phyloP scores from a whole-genome alignment of 2,329 filamentous ascomycete genomes.

The Cladophialophora immunda region DNA sequence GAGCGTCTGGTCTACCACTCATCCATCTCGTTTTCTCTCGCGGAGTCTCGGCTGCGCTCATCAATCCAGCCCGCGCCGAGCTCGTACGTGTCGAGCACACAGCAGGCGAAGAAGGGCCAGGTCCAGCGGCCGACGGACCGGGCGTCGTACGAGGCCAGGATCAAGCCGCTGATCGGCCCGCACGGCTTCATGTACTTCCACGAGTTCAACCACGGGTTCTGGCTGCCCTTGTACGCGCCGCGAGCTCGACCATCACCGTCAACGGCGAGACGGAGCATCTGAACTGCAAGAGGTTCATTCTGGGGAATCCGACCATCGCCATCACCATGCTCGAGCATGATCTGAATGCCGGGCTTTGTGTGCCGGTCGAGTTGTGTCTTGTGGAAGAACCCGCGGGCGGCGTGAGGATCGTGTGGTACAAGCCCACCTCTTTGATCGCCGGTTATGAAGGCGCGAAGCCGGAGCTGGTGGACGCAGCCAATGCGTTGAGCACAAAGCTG shows the following conservation, averaged over 20 bases:
- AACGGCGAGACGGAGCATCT: slow-evolving; percentile 19
- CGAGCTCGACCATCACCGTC: slow-evolving; percentile 7
- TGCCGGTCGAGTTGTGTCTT: slow-evolving; percentile 31
- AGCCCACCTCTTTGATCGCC: slow-evolving; percentile 25
- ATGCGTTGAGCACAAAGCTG: slow-evolving; percentile 24
- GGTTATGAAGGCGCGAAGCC: slow-evolving; percentile 26
- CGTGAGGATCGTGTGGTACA: slow-evolving; percentile 25
- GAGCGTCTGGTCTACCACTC: slow-evolving; percentile 26
- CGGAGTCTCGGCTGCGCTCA: slow-evolving; percentile 26
- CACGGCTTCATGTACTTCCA: slow-evolving; percentile 35
- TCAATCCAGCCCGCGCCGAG: slow-evolving; percentile 20
- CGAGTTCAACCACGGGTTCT: slow-evolving; percentile 30
- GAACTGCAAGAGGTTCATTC: slow-evolving; percentile 21
- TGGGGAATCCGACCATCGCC: slow-evolving; percentile 33
- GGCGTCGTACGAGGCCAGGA: slow-evolving; percentile 13
- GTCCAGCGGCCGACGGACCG: slow-evolving; percentile 8
- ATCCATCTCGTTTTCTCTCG: slow-evolving; percentile 16
- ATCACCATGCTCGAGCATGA: slow-evolving; percentile 32
- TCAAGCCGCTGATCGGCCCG: slow-evolving; percentile 19
- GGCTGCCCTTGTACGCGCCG: slow-evolving; percentile 27
- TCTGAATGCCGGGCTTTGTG: slow-evolving; percentile 28
- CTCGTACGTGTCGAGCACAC: neutral
- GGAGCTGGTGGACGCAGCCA: slow-evolving; percentile 29
- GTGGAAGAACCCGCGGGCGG: slow-evolving; percentile 24
- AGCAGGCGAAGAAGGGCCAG: neutral